Base-by-base conservation (phyloP, 441 rosid genomes). In the Mallotus japonicus region DNA sequence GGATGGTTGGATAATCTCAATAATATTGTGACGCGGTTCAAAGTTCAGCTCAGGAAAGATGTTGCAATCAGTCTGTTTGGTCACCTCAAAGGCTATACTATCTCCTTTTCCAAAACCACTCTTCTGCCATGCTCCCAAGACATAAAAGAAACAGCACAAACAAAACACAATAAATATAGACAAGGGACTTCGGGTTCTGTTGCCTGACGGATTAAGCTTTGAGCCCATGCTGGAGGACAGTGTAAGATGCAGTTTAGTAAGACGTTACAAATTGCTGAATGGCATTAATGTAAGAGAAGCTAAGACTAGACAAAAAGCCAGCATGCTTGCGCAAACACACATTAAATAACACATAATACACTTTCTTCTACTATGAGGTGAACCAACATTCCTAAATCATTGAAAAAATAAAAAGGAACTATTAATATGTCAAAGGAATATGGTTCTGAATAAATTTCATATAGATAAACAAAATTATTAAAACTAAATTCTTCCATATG, bases 61-160 rank as follows among this genome's bases (percentile, higher is more conserved):
- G 46, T 86, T 89, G 81, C 97, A 92, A 62, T 90, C 93, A 11
- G 91, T 82, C 73, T 81, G 84, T 76, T 84, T 87, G 34, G 96
- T 86, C 54, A 89, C 84, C 74, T 83, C 88, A 67, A 85, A 73
- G 1, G 97, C 95, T 76, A 95, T 84, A 73, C 84, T 83, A 67
- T 91, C 99, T 74, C 96, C 97, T 86, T 84, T 92, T 49, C 97
- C 97, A 63, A 91, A 91, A 20, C 97, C 99, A 81, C 96, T 85
- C 83, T 79, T 91, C 88, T 95, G 93, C 99, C 99, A 95, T 67
- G 97, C 89, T 73, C 99, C 99, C 77, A 95, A 81, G 74, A 95
- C 76, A 83, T 92, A 95, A 77, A 88, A 91, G 87, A 90, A 85
- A 85, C 97, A 85, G 63, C 99, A 95, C 78, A 95, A 74, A 73